Evolutionary conservation across 2,329 filamentous ascomycete genomes (phyloP), one percentile per base, ranked within the genome.

Genomic region (Colletotrichum caudatum): DNA sequence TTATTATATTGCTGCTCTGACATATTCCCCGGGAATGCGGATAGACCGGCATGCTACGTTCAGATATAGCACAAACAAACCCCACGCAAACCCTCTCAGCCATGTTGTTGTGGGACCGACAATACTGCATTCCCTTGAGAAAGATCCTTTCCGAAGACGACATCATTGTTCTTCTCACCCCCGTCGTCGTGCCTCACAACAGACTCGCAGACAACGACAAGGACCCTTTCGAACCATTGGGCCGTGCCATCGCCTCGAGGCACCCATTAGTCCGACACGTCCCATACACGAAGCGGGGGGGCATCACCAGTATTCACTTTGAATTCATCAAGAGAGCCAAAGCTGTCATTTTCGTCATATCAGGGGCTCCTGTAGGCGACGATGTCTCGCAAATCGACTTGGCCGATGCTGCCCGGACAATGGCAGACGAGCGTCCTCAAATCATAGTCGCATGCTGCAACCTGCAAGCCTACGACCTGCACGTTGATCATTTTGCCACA

Each of bases 151-250:
- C 76, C 50, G 82, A 86, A 58, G 82, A 84, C 64, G 87, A 89
- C 74, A 78, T 88, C n/a, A 81, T 92, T n/a, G 82, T 92, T 62
- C 85, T 91, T 58, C 79, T 91, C 44, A 90, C 90, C 7, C 89
- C 90, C 1, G 85, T 87, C 35, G 85, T 88, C 44, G 78, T 84
- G 29, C 88, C 84, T 58, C 77, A 82, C 73, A 82, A 80, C 75
- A 81, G 79, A 71, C 81, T 81, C 74, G 75, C 81, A 56, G 76
- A 80, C 56, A 82, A 84, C 71, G 80, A 80, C 56, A 84, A 81
- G 76, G 93, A 95, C 77, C 93, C 92, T 0, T 94, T 94, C 77
- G 92, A 94, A 79, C 86, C 88, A 18, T 83, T 95, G 23, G 93
- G 92, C 26, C 86, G 87, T 73, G 87, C 89, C 56, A 79, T 95